Conservation (phyloP, 768 basidiomycete species). For the Russula ochroleuca region DNA sequence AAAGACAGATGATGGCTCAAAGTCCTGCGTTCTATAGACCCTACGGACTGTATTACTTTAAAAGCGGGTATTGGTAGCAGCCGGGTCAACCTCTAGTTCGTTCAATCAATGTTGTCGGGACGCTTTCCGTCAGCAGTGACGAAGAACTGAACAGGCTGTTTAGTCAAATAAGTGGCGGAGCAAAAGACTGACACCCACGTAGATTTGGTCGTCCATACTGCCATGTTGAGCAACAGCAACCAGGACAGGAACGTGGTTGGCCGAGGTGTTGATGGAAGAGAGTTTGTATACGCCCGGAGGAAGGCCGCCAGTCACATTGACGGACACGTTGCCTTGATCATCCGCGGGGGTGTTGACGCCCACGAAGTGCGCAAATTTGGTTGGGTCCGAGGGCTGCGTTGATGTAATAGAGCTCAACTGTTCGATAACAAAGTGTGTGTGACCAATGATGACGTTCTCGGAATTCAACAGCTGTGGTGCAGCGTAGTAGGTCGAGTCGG, state of each 20-base stretch:
- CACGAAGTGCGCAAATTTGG: conserved; percentile 62
- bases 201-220: conserved; percentile 53
- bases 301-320: conserved; percentile 51
- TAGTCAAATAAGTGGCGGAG: background rate
- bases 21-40: no score
- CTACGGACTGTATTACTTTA: no score
- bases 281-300: conserved; percentile 56
- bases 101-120: background rate
- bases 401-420: conserved; percentile 40
- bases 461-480: conserved; percentile 49
- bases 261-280: conserved; percentile 50
- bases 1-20: no score
- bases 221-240: conserved; percentile 61
- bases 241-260: conserved; percentile 57
- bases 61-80: no score
- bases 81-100: background rate
- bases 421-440: conserved; percentile 56
- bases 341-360: conserved; percentile 39
- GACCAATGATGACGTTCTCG: conserved; percentile 45
- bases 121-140: conserved; percentile 1
- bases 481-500: conserved; percentile 43
- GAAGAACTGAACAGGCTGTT: background rate
- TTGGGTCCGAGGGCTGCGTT: conserved; percentile 45
- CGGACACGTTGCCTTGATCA: conserved; percentile 44
- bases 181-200: conserved; percentile 39